Base-by-base conservation (phyloP, 2,329 filamentous ascomycete species). In the Colletotrichum paranaense region DNA sequence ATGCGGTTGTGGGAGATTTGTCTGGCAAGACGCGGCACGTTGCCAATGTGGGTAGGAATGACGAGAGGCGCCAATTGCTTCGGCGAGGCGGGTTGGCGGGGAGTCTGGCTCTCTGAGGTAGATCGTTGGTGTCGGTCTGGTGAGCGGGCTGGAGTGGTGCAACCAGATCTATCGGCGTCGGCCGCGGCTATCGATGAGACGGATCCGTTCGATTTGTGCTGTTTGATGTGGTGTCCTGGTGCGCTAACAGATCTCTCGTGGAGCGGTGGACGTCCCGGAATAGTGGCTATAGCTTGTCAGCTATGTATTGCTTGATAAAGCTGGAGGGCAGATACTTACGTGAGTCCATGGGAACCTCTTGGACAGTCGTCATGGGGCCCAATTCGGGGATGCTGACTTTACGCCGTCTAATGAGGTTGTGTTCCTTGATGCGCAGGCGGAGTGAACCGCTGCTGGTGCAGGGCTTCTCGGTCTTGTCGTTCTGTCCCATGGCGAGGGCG, bases 281-380 rank as follows among this genome's bases (percentile, higher is more conserved):
- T 92, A 32, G 92, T 93, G 75, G 92, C 91, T 92, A 75, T 3
- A 57, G 52, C n/a, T 4, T 32, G 35, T 74, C 63, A 79, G 38
- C 32, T 32, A 46, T 24, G n/a, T 56, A 9, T 2, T 56, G 4
- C 42, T 5, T 9, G 6, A 28, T 5, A 4, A 42, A 49, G 22
- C 26, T 52, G 30, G 57, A 19, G 52, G 58, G 30, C 46, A 11
- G 24, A 32, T 64, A 85, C 91, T 84, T 85, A 93, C 92, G 92
- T 77, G 92, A 93, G 81, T 93, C 92, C 90, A 93, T 92, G 64
- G 90, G 81, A 62, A 88, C 82, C 78, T 93, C 91, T 75, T 92
- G 90, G 16, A 93, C 91, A 1, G 91, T 92, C 5, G 91, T 92
- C 91, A 92, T 92, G 42, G 90, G 90, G 2, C 90, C 91, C 62